Conservation (phyloP, 495 filamentous ascomycete species). For the Aspergillus baeticus region DNA sequence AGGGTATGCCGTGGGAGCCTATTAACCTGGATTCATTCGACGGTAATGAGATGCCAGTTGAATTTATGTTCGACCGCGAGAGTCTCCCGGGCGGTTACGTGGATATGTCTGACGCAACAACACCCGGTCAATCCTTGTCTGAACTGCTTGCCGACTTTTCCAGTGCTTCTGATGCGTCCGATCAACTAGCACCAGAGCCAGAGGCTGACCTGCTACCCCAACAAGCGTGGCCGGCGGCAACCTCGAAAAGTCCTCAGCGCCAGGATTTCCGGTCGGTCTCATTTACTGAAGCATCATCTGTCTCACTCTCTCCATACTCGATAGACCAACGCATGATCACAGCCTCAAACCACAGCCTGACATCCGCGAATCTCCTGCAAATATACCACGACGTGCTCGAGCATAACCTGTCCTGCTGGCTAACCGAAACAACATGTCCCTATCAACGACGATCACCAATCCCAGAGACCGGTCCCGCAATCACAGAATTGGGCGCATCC, state of each 20-base stretch:
- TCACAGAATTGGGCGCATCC: not conserved
- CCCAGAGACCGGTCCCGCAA: not conserved
- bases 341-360: not conserved
- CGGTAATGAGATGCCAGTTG: not conserved
- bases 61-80: not conserved
- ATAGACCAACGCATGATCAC: not conserved
- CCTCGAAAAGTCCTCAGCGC: too few relatives aligned
- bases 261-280: too few relatives aligned
- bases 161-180: too few relatives aligned
- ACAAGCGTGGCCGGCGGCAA: too few relatives aligned
- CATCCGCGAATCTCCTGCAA: not conserved
- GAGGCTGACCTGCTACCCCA: too few relatives aligned
- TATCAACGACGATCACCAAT: not conserved
- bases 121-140: not conserved
- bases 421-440: not conserved
- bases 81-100: not conserved
- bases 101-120: not conserved
- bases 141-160: too few relatives aligned
- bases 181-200: too few relatives aligned
- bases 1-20: not conserved
- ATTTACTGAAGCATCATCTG: too few relatives aligned
- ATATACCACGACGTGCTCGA: not conserved
- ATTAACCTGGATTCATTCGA: not conserved
- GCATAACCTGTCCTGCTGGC: not conserved
- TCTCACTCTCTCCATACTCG: not conserved